phyloP scores from a whole-genome alignment of 805 yeast genomes.

The Jamesozyma gamospora region DNA sequence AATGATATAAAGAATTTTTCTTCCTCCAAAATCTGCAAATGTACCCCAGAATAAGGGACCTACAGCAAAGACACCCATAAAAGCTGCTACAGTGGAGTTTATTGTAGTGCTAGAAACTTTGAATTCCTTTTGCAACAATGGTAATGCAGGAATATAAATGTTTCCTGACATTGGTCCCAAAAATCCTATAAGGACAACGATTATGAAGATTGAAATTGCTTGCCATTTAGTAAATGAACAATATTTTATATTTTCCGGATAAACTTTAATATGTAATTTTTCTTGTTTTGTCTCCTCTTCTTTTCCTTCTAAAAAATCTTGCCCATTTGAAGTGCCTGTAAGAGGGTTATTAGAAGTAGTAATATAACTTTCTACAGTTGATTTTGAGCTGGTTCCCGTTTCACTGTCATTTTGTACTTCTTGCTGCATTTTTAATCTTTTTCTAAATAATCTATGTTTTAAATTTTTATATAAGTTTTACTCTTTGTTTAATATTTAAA shows the following conservation, averaged over 20 bases:
- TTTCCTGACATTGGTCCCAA: slow-evolving; percentile 50
- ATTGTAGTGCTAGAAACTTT: slow-evolving; percentile 34
- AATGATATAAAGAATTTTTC: slow-evolving; percentile 53
- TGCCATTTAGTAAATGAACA: slow-evolving; percentile 30
- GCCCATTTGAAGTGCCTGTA: no score
- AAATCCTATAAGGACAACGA: slow-evolving; percentile 42
- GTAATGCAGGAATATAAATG: slow-evolving; percentile 46
- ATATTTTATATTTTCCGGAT: slow-evolving; percentile 16
- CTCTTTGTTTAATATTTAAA: no score
- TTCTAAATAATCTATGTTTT: no score
- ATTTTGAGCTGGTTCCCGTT: no score
- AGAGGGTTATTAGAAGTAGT: no score
- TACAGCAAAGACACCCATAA: slow-evolving; percentile 46
- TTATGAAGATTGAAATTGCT: slow-evolving; percentile 26
- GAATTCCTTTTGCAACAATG: slow-evolving; percentile 35
- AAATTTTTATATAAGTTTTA: no score
- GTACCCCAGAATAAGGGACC: slow-evolving; percentile 50
- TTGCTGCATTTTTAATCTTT: no score
- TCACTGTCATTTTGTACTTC: no score
- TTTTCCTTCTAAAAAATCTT: no score
- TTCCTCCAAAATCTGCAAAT: slow-evolving; percentile 46
- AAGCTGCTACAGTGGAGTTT: slow-evolving; percentile 48
- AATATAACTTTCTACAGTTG: no score
- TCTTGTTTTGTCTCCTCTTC: background rate
- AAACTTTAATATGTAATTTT: background rate